Base-by-base conservation (phyloP, 257 asterid species). In the Solanum corneliomulleri region DNA sequence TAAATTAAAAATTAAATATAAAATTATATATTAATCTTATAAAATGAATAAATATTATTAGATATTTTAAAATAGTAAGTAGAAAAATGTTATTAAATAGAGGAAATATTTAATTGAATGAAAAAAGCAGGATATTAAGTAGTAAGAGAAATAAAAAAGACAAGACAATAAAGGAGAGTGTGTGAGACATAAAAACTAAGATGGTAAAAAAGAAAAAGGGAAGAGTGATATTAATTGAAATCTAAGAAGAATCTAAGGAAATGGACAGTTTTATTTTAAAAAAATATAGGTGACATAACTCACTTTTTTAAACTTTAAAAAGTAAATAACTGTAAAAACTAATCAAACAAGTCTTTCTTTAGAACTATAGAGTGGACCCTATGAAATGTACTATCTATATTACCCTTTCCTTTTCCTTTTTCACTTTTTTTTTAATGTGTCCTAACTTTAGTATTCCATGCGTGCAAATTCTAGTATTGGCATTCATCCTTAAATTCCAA, bases 301-400 rank as follows among this genome's bases (percentile, higher is more conserved):
- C 66, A 80, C 68, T 29, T 87, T 84, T 49, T 15, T 0, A 69
- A 62, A 72, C 74, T 52, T 85, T 85, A 60, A 25, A 56, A 69
- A 39, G 88, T 72, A 66, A 87, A 78, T 85, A 88, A 86, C 88
- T 31, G 89, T 86, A 77, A 89, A 89, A 87, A 82, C 87, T 74
- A 80, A 68, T 83, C 64, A 68, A 27, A 8, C n/a, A 68, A 4
- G 5, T 20, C 11, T n/a, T 75, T 66, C 58, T 68, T 81, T 31
- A 44, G 81, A 60, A 56, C 49, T 33, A 23, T 33, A 23, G 18
- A 80, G 64, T 80, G 85, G 84, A 80, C 84, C 84, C 68, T n/a
- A 29, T 27, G 9, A 21, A 42, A 42, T 27, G 83, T 42, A 80
- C 85, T 68, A 27, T 82, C 31, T 52, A 62, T 33, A 20, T 23